phyloP scores from a whole-genome alignment of 2,329 filamentous ascomycete genomes.

The Uncinocarpus reesii region DNA sequence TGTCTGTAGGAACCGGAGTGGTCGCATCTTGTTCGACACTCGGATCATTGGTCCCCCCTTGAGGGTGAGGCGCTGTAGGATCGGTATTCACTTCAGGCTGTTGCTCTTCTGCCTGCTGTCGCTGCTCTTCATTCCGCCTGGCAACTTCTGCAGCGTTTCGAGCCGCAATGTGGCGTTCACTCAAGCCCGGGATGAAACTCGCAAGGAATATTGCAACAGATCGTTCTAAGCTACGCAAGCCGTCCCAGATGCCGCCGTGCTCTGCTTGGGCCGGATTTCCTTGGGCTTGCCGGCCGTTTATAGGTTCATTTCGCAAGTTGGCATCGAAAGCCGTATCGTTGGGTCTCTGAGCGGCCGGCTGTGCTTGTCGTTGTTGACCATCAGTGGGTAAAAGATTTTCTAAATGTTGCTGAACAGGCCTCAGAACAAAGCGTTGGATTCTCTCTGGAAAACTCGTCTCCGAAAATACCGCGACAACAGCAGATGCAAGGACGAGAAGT shows the following conservation, averaged over 20 bases:
- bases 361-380: constrained; percentile 14
- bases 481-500: constrained; percentile 31
- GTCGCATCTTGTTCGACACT: not conserved
- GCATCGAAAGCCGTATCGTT: constrained; percentile 3
- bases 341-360: not conserved
- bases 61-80: not conserved
- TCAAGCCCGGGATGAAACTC: constrained; percentile 52
- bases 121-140: constrained; percentile 8
- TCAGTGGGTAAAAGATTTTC: constrained; percentile 33
- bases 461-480: constrained; percentile 33
- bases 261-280: not conserved
- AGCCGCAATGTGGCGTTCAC: constrained; percentile 50
- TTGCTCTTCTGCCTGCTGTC: constrained; percentile 11
- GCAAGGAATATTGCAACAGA: constrained; percentile 53
- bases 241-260: constrained; percentile 11
- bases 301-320: not conserved
- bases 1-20: not conserved
- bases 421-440: constrained; percentile 27
- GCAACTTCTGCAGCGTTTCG: constrained; percentile 42
- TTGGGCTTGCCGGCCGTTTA: constrained; percentile 13
- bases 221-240: constrained; percentile 36
- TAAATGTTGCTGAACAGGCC: constrained; percentile 36
- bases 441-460: constrained; percentile 33
- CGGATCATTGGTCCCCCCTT: not conserved
- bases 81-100: constrained; percentile 1